Evolutionary conservation across 257 asterid genomes (phyloP).

Genomic region (Voacanga thouarsii): DNA sequence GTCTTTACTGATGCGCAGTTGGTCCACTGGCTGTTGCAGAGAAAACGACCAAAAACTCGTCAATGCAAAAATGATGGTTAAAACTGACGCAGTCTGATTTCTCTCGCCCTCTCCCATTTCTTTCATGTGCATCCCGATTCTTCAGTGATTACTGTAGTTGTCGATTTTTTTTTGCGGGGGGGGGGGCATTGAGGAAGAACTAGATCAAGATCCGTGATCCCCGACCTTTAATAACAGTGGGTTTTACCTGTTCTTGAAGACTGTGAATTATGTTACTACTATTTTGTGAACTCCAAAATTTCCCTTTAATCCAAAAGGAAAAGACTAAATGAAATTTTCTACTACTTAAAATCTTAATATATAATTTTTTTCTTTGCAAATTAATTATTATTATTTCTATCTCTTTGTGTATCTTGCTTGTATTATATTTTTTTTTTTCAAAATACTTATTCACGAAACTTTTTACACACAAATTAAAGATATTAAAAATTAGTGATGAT

Average conservation of each 20-base stretch:
- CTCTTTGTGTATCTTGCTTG: too few species aligned
- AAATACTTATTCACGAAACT: too few species aligned
- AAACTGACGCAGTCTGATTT: neutral
- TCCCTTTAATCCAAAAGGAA: neutral
- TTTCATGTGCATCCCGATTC: neutral
- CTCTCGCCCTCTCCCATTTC: neutral
- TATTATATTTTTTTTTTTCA: too few species aligned
- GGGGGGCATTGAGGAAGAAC: too few species aligned
- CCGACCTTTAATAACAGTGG: neutral
- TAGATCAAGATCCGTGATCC: constrained; percentile 19
- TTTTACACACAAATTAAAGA: too few species aligned
- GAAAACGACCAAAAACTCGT: neutral
- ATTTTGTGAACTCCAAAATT: neutral
- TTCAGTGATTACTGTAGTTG: neutral
- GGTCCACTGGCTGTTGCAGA: neutral
- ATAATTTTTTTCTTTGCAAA: too few species aligned
- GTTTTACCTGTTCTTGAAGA: constrained; percentile 18
- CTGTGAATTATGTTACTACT: neutral
- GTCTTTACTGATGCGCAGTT: too few species aligned
- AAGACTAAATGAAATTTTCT: neutral
- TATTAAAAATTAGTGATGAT: too few species aligned
- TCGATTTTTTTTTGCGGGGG: neutral
- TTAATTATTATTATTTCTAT: too few species aligned
- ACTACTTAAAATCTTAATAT: too few species aligned
- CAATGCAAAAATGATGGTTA: neutral